These are phyloP conservation scores for Boletus subcaerulescens DNA, from an alignment of 768 basidiomycete genomes.

Conservation along the genomic window DNA sequence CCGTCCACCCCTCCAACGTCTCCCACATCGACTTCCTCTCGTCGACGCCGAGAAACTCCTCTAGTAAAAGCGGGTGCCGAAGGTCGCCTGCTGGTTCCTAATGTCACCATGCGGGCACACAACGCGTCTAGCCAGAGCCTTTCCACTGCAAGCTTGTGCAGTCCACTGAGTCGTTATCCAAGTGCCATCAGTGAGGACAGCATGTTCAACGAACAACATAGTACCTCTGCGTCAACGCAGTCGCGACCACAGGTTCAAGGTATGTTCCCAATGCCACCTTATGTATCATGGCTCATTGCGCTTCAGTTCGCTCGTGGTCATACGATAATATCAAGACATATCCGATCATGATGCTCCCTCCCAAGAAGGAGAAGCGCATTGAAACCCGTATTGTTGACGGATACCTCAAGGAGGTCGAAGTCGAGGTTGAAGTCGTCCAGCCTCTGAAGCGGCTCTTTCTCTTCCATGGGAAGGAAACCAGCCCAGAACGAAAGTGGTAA, in stretches of 20 bases:
- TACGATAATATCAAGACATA: constrained; percentile 73
- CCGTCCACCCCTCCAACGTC: constrained; percentile 37
- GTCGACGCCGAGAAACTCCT: constrained; percentile 47
- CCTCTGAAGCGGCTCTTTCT: constrained; percentile 66
- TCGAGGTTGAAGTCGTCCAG: constrained; percentile 52
- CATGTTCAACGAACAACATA: constrained; percentile 28
- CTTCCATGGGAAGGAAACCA: constrained; percentile 50
- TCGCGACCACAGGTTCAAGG: constrained; percentile 51
- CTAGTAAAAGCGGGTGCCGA: constrained; percentile 59
- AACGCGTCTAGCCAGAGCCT: constrained; percentile 34
- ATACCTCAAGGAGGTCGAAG: constrained; percentile 50
- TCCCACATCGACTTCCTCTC: constrained; percentile 32
- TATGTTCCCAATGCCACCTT: constrained; percentile 29
- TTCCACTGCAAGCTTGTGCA: constrained; percentile 29
- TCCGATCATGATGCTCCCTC: constrained; percentile 49
- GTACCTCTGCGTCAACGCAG: constrained; percentile 20
- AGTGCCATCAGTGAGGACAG: constrained; percentile 40
- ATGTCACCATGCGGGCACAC: constrained; percentile 35
- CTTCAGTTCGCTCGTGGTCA: constrained; percentile 67
- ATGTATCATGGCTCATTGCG: constrained; percentile 5
- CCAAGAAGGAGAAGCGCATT: constrained; percentile 49
- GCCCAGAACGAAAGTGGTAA: constrained; percentile 28
- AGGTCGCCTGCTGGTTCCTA: constrained; percentile 60
- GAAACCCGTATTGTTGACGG: constrained; percentile 49
- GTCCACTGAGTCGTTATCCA: constrained; percentile 39